Evolutionary conservation across 1,284 basidiomycete species (phyloP).

Genomic region (Rhodofomes roseus): DNA sequence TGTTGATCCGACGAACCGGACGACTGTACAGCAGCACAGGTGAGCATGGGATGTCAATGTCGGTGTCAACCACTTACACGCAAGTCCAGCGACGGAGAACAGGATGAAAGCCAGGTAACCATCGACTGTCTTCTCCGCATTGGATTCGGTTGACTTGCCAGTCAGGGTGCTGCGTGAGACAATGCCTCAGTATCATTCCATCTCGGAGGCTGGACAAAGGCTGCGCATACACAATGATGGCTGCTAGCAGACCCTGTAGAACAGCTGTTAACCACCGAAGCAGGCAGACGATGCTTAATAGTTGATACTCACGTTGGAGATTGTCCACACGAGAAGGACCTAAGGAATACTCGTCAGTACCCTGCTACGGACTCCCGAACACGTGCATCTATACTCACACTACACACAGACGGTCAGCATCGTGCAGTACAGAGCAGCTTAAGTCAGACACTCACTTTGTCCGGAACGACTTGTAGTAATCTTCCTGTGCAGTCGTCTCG

Average conservation of each 20-base stretch:
- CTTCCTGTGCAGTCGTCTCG: conserved; percentile 74
- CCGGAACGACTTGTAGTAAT: conserved; percentile 85
- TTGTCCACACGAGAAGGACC: conserved; percentile 79
- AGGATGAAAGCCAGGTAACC: conserved; percentile 82
- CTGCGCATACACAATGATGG: conserved; percentile 59
- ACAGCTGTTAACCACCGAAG: neutral
- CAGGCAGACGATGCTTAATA: neutral
- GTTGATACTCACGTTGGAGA: conserved; percentile 62
- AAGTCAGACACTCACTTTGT: conserved; percentile 59
- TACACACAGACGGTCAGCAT: conserved; percentile 14
- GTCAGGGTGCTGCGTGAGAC: conserved; percentile 43
- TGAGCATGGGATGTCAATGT: conserved; percentile 1
- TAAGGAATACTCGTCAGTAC: conserved; percentile 15
- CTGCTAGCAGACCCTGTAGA: conserved; percentile 64
- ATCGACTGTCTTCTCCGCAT: conserved; percentile 52
- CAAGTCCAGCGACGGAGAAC: conserved; percentile 83
- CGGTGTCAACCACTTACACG: conserved; percentile 50
- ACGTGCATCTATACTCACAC: conserved; percentile 19
- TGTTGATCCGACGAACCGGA: conserved; percentile 80
- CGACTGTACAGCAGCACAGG: conserved; percentile 43
- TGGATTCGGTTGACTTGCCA: conserved; percentile 37
- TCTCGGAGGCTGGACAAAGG: neutral
- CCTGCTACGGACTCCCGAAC: conserved; percentile 1
- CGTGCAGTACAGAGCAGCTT: conserved; percentile 1
- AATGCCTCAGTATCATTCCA: conserved; percentile 15